Evolutionary conservation across 306 rosid genomes (phyloP), one percentile per base, ranked within the genome.

Genomic region (Heteromeles arbutifolia): DNA sequence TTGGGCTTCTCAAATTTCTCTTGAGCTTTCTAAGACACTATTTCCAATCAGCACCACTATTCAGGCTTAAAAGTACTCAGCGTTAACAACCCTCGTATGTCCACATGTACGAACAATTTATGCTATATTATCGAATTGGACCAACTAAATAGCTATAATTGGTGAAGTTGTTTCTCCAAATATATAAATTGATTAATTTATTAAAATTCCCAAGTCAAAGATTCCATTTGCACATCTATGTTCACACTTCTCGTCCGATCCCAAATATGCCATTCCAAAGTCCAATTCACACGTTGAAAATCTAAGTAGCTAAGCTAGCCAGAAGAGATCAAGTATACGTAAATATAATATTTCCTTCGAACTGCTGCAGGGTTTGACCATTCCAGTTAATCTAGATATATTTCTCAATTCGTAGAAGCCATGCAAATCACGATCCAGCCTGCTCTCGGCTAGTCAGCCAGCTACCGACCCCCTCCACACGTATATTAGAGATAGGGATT

Each of bases 161-260:
- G 43, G 24, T 41, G 68, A 29, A 65, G 82, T 14, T 15, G 21
- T 48, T 48, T 41, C 41, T 52, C 34, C 43, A 64, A 64, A 29
- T 31, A 31, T 8, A 31, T 14, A 7, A 3, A 31, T 64, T 31
- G 5, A 28, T 7, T 22, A 4, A 5, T 59, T n/a, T 64, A 3
- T 29, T 64, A 1, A 31, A 17, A 8, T 31, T 43, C 50, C 64
- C 25, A 71, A 71, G 84, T 82, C 85, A 79, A 86, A 83, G 88
- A 88, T 88, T 22, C 90, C 81, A 13, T 77, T 63, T 73, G 45
- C 63, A 54, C 6, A 41, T 39, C n/a, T 24, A 1, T 24, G 78
- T 86, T 88, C 92, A 88, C 84, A 64, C 39, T 64, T 31, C 22
- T 15, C 18, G 39, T 29, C 41, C 13, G 22, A 29, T 64, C 39